Conservation (phyloP, 495 filamentous ascomycete species). For the Penicillium soppii region DNA sequence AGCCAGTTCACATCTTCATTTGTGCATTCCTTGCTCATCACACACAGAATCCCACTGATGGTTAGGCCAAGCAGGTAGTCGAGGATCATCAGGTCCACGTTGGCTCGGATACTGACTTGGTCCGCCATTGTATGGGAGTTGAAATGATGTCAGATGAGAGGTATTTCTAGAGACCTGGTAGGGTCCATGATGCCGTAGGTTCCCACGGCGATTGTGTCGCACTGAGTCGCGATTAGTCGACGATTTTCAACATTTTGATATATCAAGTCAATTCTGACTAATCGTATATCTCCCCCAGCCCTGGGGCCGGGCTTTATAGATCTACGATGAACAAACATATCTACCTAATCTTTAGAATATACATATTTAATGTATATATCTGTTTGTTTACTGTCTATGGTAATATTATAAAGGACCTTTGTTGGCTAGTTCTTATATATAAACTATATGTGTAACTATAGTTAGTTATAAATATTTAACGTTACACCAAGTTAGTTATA, state of each 20-base stretch:
- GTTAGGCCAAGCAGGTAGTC: conserved; percentile 53
- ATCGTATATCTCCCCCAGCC: too few species aligned
- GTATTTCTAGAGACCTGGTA: background rate
- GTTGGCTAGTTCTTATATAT: too few species aligned
- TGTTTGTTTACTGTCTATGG: too few species aligned
- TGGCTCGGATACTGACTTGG: conserved; percentile 25
- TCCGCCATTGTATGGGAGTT: background rate
- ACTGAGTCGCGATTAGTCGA: background rate
- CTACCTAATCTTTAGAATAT: too few species aligned
- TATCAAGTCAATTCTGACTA: too few species aligned
- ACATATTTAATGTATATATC: too few species aligned
- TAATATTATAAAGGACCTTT: too few species aligned
- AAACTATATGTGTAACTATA: too few species aligned
- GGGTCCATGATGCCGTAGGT: background rate
- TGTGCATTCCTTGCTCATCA: background rate
- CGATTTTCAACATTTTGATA: background rate
- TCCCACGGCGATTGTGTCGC: background rate
- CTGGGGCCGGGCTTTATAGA: too few species aligned
- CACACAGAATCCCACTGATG: conserved; percentile 29
- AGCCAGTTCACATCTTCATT: conserved; percentile 22
- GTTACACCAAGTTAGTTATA: too few species aligned
- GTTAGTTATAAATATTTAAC: too few species aligned
- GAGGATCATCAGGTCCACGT: conserved; percentile 53
- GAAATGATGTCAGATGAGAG: background rate
- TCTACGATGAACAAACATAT: too few species aligned